Percentiles rank a stretch among this genome's conserved stretches.
These are phyloP conservation scores for Dothideomycetidae sp. DNA, from an alignment of 2,329 filamentous ascomycete species.

Conservation along the genomic window DNA sequence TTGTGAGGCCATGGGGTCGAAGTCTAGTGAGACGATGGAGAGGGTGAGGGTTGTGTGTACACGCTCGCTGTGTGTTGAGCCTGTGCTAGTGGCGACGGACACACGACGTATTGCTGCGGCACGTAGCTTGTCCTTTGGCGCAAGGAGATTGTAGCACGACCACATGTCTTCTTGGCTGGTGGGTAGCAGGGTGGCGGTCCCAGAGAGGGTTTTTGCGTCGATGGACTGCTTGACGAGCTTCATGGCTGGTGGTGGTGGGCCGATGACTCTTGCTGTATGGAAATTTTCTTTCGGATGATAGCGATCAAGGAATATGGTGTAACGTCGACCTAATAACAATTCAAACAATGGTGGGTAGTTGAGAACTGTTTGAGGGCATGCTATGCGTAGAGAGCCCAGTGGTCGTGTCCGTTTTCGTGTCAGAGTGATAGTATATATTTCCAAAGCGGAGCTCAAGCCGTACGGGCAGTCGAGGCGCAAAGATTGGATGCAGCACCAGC, in stretches of 20 bases:
- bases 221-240: constrained; percentile 53
- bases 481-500: too few species aligned
- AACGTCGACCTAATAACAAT: too few species aligned
- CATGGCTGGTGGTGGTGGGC: constrained; percentile 32
- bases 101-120: constrained; percentile 54
- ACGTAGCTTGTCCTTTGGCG: constrained; percentile 48
- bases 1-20: constrained; percentile 52
- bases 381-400: too few species aligned
- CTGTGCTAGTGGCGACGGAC: constrained; percentile 42
- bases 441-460: too few species aligned
- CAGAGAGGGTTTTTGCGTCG: constrained; percentile 48
- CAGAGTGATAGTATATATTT: too few species aligned
- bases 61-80: constrained; percentile 47
- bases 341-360: too few species aligned
- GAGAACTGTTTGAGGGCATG: too few species aligned
- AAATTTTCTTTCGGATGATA: neutral
- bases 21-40: constrained; percentile 51
- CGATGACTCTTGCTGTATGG: neutral
- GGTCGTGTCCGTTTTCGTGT: too few species aligned
- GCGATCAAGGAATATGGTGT: neutral
- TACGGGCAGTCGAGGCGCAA: too few species aligned
- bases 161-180: constrained; percentile 70
- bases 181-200: constrained; percentile 50
- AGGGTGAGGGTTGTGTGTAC: constrained; percentile 52
- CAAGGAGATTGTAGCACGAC: constrained; percentile 63